Percentiles rank a stretch among this genome's conserved stretches.
These are phyloP conservation scores for Plantago major DNA, from an alignment of 257 asterid species.

Conservation along the genomic window DNA sequence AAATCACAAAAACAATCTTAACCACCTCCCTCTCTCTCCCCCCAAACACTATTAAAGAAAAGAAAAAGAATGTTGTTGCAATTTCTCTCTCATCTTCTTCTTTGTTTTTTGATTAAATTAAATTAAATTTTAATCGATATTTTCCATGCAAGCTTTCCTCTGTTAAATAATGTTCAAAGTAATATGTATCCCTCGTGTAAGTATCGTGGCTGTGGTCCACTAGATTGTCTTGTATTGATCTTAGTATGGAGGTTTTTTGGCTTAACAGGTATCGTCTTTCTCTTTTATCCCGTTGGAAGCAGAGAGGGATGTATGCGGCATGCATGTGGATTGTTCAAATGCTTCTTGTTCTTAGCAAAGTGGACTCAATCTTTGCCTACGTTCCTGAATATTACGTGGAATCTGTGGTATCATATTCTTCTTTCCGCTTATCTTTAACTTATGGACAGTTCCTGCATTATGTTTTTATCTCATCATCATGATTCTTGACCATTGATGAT, in stretches of 20 bases:
- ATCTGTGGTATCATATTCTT: slow-evolving; percentile 62
- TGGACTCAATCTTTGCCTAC: slow-evolving; percentile 62
- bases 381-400: slow-evolving; percentile 91
- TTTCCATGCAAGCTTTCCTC: too few species aligned
- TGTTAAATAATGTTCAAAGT: background rate
- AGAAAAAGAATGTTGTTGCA: too few species aligned
- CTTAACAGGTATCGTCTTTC: slow-evolving; percentile 79
- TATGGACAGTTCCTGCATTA: slow-evolving; percentile 12
- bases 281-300: slow-evolving; percentile 89
- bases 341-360: slow-evolving; percentile 81
- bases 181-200: slow-evolving; percentile 1
- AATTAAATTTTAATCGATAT: too few species aligned
- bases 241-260: slow-evolving; percentile 15
- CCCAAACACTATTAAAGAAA: too few species aligned
- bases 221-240: slow-evolving; percentile 3
- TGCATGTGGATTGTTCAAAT: slow-evolving; percentile 96
- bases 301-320: slow-evolving; percentile 86
- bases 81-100: too few species aligned
- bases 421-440: slow-evolving; percentile 5
- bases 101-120: too few species aligned
- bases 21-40: too few species aligned
- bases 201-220: slow-evolving; percentile 8
- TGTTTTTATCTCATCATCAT: background rate
- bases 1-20: too few species aligned
- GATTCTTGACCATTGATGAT: background rate